A percentile compares a stretch with the other conserved stretches of the same genome.
Conservation (phyloP, 257 asterid genomes). For the Solanum corneliomulleri region DNA sequence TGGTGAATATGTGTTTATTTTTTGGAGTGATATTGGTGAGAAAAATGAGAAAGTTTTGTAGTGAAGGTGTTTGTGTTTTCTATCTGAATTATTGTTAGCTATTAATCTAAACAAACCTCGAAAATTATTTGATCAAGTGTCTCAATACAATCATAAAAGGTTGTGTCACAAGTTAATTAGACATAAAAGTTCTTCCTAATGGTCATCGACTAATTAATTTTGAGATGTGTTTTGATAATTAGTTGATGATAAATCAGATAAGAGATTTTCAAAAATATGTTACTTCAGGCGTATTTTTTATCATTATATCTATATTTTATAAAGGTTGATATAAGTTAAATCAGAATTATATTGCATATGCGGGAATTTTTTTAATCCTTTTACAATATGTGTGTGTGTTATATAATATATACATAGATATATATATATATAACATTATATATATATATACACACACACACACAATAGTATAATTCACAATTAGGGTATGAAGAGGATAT, state of each 20-base stretch:
- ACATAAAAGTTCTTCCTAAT: neutral
- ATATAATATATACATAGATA: too few species aligned
- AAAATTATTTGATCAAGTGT: neutral
- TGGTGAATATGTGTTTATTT: slow-evolving; percentile 16
- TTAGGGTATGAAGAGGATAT: too few species aligned
- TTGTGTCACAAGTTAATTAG: neutral
- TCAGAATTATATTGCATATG: neutral
- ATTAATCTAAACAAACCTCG: neutral
- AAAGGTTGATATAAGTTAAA: neutral
- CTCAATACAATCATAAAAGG: neutral
- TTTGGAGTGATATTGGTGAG: neutral
- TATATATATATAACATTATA: too few species aligned
- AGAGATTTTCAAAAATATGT: neutral
- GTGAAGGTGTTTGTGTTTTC: slow-evolving; percentile 10
- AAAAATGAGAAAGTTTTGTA: slow-evolving; percentile 30
- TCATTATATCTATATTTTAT: neutral
- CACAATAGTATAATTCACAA: too few species aligned
- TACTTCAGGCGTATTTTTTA: neutral
- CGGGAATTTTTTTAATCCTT: neutral
- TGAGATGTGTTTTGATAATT: neutral
- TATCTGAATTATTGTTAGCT: too few species aligned
- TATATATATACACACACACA: too few species aligned
- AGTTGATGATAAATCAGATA: neutral
- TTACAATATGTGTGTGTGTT: too few species aligned
- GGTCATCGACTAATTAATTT: too few species aligned